Evolutionary conservation across 1,284 basidiomycete species (phyloP).

Genomic region (Microbotryum scabiosae): DNA sequence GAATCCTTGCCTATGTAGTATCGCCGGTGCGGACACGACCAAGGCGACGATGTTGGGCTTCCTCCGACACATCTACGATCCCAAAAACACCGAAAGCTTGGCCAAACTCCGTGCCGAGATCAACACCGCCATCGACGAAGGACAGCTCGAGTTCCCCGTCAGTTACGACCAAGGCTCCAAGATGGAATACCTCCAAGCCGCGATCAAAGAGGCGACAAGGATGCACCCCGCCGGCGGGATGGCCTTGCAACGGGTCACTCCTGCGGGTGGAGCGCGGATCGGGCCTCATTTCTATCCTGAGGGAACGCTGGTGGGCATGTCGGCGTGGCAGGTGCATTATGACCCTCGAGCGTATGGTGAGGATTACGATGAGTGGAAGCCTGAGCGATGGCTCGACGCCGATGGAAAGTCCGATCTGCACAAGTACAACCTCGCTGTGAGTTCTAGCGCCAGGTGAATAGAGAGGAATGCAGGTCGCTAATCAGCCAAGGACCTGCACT

Average conservation of each 20-base stretch:
- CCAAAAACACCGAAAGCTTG: slow-evolving; percentile 29
- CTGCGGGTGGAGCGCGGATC: slow-evolving; percentile 28
- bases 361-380: slow-evolving; percentile 32
- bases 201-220: slow-evolving; percentile 36
- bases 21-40: slow-evolving; percentile 37
- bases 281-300: slow-evolving; percentile 32
- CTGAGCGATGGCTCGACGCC: slow-evolving; percentile 35
- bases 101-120: slow-evolving; percentile 33
- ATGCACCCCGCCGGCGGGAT: slow-evolving; percentile 37
- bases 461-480: no score
- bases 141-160: slow-evolving; percentile 27
- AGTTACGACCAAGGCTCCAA: slow-evolving; percentile 33
- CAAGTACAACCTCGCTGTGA: slow-evolving; percentile 9
- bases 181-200: slow-evolving; percentile 34
- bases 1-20: background rate
- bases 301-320: slow-evolving; percentile 34
- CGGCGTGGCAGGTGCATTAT: slow-evolving; percentile 35
- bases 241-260: slow-evolving; percentile 34
- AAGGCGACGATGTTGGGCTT: slow-evolving; percentile 33
- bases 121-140: slow-evolving; percentile 31
- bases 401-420: slow-evolving; percentile 3
- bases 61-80: slow-evolving; percentile 33
- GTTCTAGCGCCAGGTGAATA: background rate
- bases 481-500: background rate
- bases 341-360: slow-evolving; percentile 31